phyloP scores from a whole-genome alignment of 208 protist species.

The Acanthamoeba healyi region DNA sequence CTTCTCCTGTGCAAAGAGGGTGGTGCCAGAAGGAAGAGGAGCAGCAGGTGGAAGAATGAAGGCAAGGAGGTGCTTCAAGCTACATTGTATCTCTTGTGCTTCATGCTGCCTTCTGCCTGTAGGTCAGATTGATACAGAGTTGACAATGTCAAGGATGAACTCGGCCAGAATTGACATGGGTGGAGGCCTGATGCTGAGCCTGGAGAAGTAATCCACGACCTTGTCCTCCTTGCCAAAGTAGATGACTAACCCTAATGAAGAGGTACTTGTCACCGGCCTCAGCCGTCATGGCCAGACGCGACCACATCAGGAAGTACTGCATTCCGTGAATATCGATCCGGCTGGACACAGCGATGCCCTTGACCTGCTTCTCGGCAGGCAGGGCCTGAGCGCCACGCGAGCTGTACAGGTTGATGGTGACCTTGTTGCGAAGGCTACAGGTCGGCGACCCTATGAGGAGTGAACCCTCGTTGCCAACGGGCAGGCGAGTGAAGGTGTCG shows the following conservation, averaged over 20 bases:
- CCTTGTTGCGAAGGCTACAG: constrained; percentile 73
- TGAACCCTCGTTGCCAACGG: too few species aligned
- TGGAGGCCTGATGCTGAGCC: constrained; percentile 2
- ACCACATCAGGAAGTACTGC: too few species aligned
- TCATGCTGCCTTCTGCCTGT: background rate
- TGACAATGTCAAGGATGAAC: constrained; percentile 54
- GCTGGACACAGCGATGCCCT: constrained; percentile 72
- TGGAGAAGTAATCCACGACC: constrained; percentile 29
- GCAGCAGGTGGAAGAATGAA: too few species aligned
- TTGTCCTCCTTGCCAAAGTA: constrained; percentile 73
- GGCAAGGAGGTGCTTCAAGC: too few species aligned
- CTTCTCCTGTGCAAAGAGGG: background rate
- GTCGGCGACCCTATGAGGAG: constrained; percentile 79
- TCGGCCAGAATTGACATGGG: constrained; percentile 2
- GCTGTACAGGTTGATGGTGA: constrained; percentile 79
- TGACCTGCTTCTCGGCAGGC: background rate
- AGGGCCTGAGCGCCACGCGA: background rate
- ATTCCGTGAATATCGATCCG: background rate
- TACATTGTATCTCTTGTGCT: background rate
- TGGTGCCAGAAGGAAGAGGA: too few species aligned
- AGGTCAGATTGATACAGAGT: background rate
- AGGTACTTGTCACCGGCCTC: too few species aligned
- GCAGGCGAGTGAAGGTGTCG: too few species aligned
- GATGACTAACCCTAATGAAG: background rate
- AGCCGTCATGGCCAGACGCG: too few species aligned